phyloP scores from a whole-genome alignment of 768 basidiomycete species.

The Xerocomellus chrysenteron region DNA sequence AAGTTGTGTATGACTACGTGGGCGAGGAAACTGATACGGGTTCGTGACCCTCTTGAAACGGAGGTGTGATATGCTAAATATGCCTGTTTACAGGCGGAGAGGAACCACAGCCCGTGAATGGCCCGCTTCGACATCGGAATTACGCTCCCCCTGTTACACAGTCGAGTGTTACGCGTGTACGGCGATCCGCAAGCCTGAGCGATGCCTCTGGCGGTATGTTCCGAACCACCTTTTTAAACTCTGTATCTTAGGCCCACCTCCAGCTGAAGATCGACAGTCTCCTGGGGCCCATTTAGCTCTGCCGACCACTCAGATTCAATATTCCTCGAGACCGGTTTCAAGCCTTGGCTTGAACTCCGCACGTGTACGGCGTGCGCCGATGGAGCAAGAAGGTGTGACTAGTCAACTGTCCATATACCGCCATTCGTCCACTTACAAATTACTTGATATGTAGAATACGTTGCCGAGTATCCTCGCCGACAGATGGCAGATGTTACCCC shows the following conservation, averaged over 20 bases:
- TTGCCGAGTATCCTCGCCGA: conserved; percentile 24
- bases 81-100: conserved; percentile 30
- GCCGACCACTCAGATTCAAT: conserved; percentile 20
- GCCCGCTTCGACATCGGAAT: conserved; percentile 26
- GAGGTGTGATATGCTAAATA: conserved; percentile 17
- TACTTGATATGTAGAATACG: conserved; percentile 23
- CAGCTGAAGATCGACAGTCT: conserved; percentile 31
- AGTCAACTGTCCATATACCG: conserved; percentile 9
- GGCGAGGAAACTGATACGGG: conserved; percentile 44
- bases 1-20: conserved; percentile 31
- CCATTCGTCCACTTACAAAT: conserved; percentile 9
- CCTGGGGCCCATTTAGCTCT: conserved; percentile 19
- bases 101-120: conserved; percentile 28
- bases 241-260: conserved; percentile 20
- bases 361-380: conserved; percentile 39
- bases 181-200: conserved; percentile 77
- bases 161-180: conserved; percentile 53
- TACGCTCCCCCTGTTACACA: conserved; percentile 29
- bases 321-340: conserved; percentile 41
- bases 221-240: conserved; percentile 23
- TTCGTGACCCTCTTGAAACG: conserved; percentile 19
- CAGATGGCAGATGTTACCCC: conserved; percentile 9
- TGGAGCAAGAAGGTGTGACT: conserved; percentile 45
- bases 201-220: conserved; percentile 46
- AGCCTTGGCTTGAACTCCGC: conserved; percentile 42